A percentile compares a stretch with the other conserved stretches of the same genome.
Evolutionary conservation across 2,329 filamentous ascomycete species (phyloP).

Genomic region (Fusarium circinatum): DNA sequence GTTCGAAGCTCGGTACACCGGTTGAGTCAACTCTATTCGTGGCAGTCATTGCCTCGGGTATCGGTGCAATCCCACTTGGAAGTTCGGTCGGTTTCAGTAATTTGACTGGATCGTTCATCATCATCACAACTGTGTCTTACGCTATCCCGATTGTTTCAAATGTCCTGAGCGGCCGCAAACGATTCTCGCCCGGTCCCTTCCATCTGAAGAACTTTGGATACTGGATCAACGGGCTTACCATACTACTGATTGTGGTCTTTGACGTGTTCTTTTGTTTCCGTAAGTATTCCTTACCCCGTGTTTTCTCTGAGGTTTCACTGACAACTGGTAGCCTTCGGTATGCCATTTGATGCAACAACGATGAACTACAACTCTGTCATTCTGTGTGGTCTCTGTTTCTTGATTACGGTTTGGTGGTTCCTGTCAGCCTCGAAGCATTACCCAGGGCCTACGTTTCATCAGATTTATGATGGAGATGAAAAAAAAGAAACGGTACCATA

Average conservation of each 20-base stretch:
- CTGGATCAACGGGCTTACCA: constrained; percentile 27
- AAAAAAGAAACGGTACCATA: not conserved
- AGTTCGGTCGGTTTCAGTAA: constrained; percentile 42
- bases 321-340: constrained; percentile 24
- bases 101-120: constrained; percentile 43
- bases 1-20: constrained; percentile 28
- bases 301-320: not conserved
- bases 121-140: constrained; percentile 42
- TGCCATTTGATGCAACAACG: constrained; percentile 36
- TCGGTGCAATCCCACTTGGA: constrained; percentile 41
- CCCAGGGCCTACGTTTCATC: constrained; percentile 29
- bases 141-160: constrained; percentile 38
- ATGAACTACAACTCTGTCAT: constrained; percentile 45
- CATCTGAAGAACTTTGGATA: constrained; percentile 15
- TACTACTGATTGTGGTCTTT: constrained; percentile 36
- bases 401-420: constrained; percentile 38
- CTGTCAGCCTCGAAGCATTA: constrained; percentile 35
- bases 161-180: constrained; percentile 23
- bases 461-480: not conserved
- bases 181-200: constrained; percentile 33
- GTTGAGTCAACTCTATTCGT: constrained; percentile 40
- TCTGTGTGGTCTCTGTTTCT: constrained; percentile 21
- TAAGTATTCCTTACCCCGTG: constrained; percentile 1
- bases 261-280: constrained; percentile 43
- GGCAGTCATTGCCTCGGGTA: constrained; percentile 35